Evolutionary conservation across 441 rosid species (phyloP).

Genomic region (Arabidopsis lyrata): DNA sequence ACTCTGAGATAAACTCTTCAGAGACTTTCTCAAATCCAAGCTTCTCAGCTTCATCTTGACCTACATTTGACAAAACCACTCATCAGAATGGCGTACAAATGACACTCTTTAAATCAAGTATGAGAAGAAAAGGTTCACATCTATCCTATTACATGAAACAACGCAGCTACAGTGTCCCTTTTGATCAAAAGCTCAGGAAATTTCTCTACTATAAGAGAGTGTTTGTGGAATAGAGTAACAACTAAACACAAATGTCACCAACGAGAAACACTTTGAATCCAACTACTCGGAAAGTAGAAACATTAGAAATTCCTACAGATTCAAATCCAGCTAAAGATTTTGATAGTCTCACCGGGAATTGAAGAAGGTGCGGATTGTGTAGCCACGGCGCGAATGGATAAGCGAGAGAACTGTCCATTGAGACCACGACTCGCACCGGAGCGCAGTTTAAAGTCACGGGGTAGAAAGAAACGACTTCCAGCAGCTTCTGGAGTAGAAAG

Average conservation of each 20-base stretch:
- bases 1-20: constrained; percentile 78
- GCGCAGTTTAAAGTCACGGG: constrained; percentile 43
- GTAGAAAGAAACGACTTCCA: constrained; percentile 46
- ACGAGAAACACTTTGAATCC: constrained; percentile 7
- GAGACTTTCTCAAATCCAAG: constrained; percentile 80
- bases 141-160: not conserved
- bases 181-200: not conserved
- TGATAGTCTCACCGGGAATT: constrained; percentile 52
- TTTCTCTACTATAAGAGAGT: no score
- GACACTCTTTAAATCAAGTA: not conserved
- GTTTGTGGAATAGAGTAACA: not conserved
- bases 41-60: constrained; percentile 67
- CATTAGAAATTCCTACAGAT: not conserved
- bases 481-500: constrained; percentile 37
- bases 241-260: not conserved
- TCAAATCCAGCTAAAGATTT: not conserved
- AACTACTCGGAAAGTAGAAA: not conserved
- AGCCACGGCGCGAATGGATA: constrained; percentile 65
- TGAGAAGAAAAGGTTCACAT: not conserved
- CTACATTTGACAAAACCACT: constrained; percentile 47
- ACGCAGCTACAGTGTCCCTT: not conserved
- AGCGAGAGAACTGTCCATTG: constrained; percentile 53
- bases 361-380: constrained; percentile 54
- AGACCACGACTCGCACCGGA: constrained; percentile 45
- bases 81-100: constrained; percentile 8